These are phyloP conservation scores for Fusarium lateritium DNA, from an alignment of 2,329 filamentous ascomycete species.

Conservation along the genomic window DNA sequence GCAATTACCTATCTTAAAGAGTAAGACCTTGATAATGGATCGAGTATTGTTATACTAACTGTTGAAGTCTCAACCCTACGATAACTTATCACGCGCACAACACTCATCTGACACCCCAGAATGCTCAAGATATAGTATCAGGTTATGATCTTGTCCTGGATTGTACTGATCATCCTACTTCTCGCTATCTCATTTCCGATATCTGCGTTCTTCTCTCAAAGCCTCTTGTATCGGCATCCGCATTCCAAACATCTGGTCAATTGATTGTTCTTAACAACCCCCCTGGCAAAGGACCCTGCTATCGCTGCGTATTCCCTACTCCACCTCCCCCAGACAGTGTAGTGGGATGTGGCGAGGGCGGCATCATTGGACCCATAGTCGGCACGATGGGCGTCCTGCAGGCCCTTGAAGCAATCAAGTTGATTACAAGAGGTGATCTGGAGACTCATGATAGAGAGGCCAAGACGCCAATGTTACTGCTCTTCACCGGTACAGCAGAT, in stretches of 20 bases:
- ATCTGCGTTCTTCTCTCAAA: slow-evolving; percentile 84
- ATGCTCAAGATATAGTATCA: slow-evolving; percentile 75
- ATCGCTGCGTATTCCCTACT: slow-evolving; percentile 91
- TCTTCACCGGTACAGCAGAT: slow-evolving; percentile 63
- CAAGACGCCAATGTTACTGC: slow-evolving; percentile 56
- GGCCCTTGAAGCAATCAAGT: slow-evolving; percentile 88
- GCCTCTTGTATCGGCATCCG: slow-evolving; percentile 89
- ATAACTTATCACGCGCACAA: slow-evolving; percentile 74
- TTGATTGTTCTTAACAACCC: slow-evolving; percentile 90
- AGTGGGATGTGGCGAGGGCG: slow-evolving; percentile 90
- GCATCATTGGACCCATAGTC: slow-evolving; percentile 92
- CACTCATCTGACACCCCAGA: slow-evolving; percentile 76
- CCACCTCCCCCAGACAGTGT: slow-evolving; percentile 89
- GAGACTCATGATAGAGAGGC: slow-evolving; percentile 37
- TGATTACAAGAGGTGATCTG: slow-evolving; percentile 69
- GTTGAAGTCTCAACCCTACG: slow-evolving; percentile 77
- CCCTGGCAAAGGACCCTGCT: slow-evolving; percentile 84
- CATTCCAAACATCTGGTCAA: slow-evolving; percentile 90
- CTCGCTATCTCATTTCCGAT: slow-evolving; percentile 94
- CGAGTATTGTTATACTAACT: not conserved
- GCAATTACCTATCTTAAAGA: slow-evolving; percentile 72
- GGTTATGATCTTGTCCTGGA: slow-evolving; percentile 89
- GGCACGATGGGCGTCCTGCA: slow-evolving; percentile 94
- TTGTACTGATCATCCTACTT: slow-evolving; percentile 93
- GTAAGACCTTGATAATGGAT: slow-evolving; percentile 55